Evolutionary conservation across 1,284 basidiomycete species (phyloP), one percentile per base, ranked within the genome.

Genomic region (Spongispora temasekensis): DNA sequence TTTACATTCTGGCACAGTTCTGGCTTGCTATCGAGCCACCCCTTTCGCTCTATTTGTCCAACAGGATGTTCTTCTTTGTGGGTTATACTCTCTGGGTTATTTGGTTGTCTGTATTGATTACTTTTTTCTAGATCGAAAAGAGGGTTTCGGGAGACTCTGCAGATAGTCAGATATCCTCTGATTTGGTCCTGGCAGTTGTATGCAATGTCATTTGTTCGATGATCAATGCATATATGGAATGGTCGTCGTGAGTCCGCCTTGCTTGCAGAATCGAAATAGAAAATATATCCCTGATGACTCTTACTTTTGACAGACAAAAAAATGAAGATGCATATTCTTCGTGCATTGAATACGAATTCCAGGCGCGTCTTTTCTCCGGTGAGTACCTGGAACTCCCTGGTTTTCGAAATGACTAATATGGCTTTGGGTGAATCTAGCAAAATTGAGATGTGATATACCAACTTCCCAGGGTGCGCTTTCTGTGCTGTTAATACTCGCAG

Each of bases 41-140:
- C 8, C 59, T 71, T 40, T 64, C 59, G 10, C 59, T 70, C 19
- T 67, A 73, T 57, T 54, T 72, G 30, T 67, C 68, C 17, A 71
- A 65, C 13, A 53, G 34, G 19, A 25, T 70, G 25, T 55, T 72
- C 34, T 67, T 62, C 50, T 65, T 53, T 12, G 69, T 73, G 32
- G 48, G 69, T 60, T 12, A 5, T 3, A 9, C 37, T 37, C 12
- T 12, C 50, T 42, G 19, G 9, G 23, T 10, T n/a, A 28, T 40
- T 9, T 4, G 28, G 7, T 34, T 28, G 12, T 9, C 15, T 3
- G 23, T 21, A 23, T 27, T 55, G 7, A 62, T 6, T 23, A 15
- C 0, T 21, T 34, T 3, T 48, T 30, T 6, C 23, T 37, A 73
- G 69, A 71, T 71, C 6, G 71, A 73, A 28, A 66, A 42, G 15